Evolutionary conservation across 78 protist genomes (phyloP), one percentile per base, ranked within the genome.

Genomic region (Monosiga brevicollis): DNA sequence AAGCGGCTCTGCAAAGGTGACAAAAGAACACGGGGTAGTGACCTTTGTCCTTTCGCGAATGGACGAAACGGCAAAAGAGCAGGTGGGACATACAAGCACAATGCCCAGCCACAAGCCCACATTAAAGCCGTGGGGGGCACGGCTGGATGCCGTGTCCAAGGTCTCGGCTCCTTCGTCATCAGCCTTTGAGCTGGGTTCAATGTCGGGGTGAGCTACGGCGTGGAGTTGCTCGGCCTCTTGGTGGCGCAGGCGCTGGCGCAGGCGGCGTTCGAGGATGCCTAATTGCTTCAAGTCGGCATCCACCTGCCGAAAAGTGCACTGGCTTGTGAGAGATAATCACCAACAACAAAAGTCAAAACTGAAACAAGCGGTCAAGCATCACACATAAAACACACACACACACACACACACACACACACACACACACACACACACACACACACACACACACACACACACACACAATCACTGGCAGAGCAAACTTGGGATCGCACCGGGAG

Each of bases 201-300:
- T 35, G 77, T 73, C 42, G 42, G 22, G 42, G 41, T 36, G 15
- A 36, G 39, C 2, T 49, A 22, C n/a, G 79, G 49, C 76, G 84
- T 78, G 80, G 55, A 41, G 32, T 42, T n/a, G 73, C 84, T 90
- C 25, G 82, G 76, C 20, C 84, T 86, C 11, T 84, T 81, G 72
- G 87, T 87, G 26, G 84, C 90, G 0, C 71, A 39, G 70, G 77
- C 42, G 11, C 81, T 36, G 0, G 93, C 90, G 71, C 37, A 2
- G 37, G 20, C 74, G n/a, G 74, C 20, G 74, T 29, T 11, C 9
- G 37, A 24, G n/a, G 22, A 29, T 2, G 20, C 74, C 37, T 6
- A 22, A 22, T 2, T 1, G 40, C 24, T 36, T 1, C 11, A 1
- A n/a, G 10, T 34, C 77, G 11, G 40, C 6, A 26, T 3, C 75